A percentile compares a stretch with the other conserved stretches of the same genome.
These are phyloP conservation scores for Metarhizium sp. DNA, from an alignment of 2,329 filamentous ascomycete species.

Conservation along the genomic window DNA sequence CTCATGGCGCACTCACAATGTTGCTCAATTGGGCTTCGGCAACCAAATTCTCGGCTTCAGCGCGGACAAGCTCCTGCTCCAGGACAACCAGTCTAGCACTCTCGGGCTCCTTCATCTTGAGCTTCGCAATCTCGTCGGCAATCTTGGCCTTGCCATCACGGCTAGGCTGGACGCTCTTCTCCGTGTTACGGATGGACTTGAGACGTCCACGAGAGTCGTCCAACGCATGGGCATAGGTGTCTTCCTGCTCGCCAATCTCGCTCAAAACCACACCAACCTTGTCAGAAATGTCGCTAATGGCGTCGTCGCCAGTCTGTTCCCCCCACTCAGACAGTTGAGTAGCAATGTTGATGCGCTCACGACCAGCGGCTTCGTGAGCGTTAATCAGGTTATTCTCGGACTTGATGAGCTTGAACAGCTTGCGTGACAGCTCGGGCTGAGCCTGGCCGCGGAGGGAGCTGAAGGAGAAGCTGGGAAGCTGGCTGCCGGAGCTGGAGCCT, in stretches of 20 bases:
- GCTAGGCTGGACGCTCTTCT: constrained; percentile 88
- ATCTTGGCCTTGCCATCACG: constrained; percentile 83
- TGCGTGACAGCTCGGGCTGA: constrained; percentile 82
- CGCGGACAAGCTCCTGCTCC: constrained; percentile 92
- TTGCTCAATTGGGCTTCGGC: constrained; percentile 96
- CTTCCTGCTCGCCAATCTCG: constrained; percentile 91
- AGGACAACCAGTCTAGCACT: constrained; percentile 72
- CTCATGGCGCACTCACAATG: constrained; percentile 49
- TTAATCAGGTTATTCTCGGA: constrained; percentile 82
- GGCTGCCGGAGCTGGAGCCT: constrained; percentile 25
- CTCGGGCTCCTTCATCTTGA: constrained; percentile 87
- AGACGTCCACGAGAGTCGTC: constrained; percentile 76
- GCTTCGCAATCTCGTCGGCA: constrained; percentile 79
- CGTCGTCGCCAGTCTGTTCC: constrained; percentile 80
- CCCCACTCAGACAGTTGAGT: constrained; percentile 95
- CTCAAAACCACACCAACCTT: constrained; percentile 89
- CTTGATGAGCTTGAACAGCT: constrained; percentile 89
- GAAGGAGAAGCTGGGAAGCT: constrained; percentile 68
- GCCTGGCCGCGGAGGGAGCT: constrained; percentile 74
- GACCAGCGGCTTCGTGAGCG: constrained; percentile 75
- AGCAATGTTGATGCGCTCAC: constrained; percentile 76
- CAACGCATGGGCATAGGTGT: constrained; percentile 73
- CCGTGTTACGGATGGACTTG: constrained; percentile 92
- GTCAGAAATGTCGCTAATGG: constrained; percentile 82
- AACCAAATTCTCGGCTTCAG: constrained; percentile 91